Conservation (phyloP, 1,284 basidiomycete species). For the Ceratobasidium sp. region DNA sequence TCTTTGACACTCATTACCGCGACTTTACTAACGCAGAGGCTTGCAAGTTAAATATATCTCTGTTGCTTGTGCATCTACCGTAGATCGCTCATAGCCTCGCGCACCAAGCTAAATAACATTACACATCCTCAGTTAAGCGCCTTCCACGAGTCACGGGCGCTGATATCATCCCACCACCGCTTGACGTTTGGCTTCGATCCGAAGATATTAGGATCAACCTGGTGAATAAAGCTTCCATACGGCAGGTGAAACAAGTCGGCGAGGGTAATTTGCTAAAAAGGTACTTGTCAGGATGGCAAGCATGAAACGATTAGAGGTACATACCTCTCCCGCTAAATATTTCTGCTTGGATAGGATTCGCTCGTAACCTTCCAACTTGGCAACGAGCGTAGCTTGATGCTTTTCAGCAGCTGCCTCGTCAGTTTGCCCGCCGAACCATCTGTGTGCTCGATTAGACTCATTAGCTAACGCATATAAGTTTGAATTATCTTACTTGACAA, state of each 20-base stretch:
- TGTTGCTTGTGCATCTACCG: too few species aligned
- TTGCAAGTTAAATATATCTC: too few species aligned
- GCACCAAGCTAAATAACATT: too few species aligned
- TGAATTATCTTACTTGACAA: conserved; percentile 35
- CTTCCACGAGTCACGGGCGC: conserved; percentile 20
- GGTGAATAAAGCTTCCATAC: conserved; percentile 56
- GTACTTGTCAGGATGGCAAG: not conserved
- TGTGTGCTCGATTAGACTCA: conserved; percentile 47
- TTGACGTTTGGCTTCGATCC: conserved; percentile 23
- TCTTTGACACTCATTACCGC: too few species aligned
- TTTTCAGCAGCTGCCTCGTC: conserved; percentile 56
- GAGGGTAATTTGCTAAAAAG: too few species aligned
- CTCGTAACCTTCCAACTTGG: conserved; percentile 66
- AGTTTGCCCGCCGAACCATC: conserved; percentile 52
- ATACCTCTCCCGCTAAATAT: conserved; percentile 67
- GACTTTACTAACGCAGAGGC: too few species aligned
- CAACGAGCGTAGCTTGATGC: conserved; percentile 55
- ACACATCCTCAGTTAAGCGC: not conserved
- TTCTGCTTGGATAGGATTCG: conserved; percentile 65
- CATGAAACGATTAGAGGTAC: too few species aligned
- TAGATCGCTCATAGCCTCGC: too few species aligned
- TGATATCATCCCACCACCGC: conserved; percentile 40
- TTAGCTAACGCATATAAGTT: conserved; percentile 3
- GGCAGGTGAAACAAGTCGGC: conserved; percentile 63
- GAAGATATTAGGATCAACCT: conserved; percentile 5